Evolutionary conservation across 2,329 filamentous ascomycete genomes (phyloP), one percentile per base, ranked within the genome.

Genomic region (Fusarium domesticum): DNA sequence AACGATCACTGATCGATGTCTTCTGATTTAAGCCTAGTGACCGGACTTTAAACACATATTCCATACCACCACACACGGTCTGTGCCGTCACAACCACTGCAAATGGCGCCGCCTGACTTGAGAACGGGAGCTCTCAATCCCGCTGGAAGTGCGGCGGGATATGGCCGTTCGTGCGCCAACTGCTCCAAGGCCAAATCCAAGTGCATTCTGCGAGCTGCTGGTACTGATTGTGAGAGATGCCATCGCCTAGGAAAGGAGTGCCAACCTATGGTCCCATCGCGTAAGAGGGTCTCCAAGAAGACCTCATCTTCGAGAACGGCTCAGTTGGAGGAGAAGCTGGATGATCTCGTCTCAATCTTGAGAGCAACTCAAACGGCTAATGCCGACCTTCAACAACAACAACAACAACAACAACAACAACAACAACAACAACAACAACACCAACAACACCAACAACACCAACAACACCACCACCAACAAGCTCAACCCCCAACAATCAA

Each of bases 311-410:
- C 65, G 19, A 65, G 70, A 16, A 69, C 71, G 5, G 70, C 71
- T 6, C 70, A 73, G 47, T 64, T 77, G 6, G 74, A 77, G 58
- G 71, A 74, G 53, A 76, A 75, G 61, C 63, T 77, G 6, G 71
- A 76, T 35, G 69, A 74, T 43, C 61, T 77, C 3, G 70, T 75
- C 15, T 68, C 69, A 3, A 67, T 76, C n/a, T 55, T 76, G 8
- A 64, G 64, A 41, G 64, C 60, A 23, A 59, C 64, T 36, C 59
- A 66, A 35, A 48, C 42, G 37, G 44, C 38, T 45, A 45, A 47
- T 54, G 36, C 28, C 35, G 39, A 30, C 16, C 42, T 42, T 42
- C 6, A 51, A n/a, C 51, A 54, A 20, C 36, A 28, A 28, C 41
- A n/a, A 15, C 44, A 33, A 15, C 51, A 33, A 35, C 45, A n/a